A percentile compares a stretch with the other conserved stretches of the same genome.
Conservation (phyloP, 495 filamentous ascomycete genomes). For the Parmelia sp. region DNA sequence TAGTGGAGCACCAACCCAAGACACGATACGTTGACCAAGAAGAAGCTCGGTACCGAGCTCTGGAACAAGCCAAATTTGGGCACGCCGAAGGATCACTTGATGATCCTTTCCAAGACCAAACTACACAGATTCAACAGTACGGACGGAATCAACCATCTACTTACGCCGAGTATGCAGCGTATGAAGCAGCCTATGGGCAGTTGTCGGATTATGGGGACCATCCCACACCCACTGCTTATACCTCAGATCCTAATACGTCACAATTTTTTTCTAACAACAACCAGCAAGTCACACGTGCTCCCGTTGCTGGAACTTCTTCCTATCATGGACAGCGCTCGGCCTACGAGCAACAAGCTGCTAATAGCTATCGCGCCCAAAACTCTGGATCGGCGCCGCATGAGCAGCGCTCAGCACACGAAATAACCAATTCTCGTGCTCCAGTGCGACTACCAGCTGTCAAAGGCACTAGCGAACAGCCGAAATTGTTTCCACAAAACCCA, state of each 20-base stretch:
- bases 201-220: neutral
- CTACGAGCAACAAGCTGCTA: neutral
- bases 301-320: neutral
- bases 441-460: constrained; percentile 5
- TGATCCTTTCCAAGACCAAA: neutral
- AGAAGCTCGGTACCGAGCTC: neutral
- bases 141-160: neutral
- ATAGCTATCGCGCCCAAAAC: neutral
- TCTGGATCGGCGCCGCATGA: neutral
- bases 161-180: neutral
- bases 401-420: neutral
- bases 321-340: neutral
- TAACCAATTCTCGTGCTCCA: neutral
- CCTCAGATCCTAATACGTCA: neutral
- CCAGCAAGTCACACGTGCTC: neutral
- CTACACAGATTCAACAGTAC: neutral
- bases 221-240: neutral
- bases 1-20: neutral
- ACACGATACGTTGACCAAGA: neutral
- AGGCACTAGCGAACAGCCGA: neutral
- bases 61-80: neutral
- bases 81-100: neutral
- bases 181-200: neutral
- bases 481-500: neutral
- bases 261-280: neutral